A percentile compares a stretch with the other conserved stretches of the same genome.
Conservation (phyloP, 805 yeast genomes). For the Starmerella davenportii region DNA sequence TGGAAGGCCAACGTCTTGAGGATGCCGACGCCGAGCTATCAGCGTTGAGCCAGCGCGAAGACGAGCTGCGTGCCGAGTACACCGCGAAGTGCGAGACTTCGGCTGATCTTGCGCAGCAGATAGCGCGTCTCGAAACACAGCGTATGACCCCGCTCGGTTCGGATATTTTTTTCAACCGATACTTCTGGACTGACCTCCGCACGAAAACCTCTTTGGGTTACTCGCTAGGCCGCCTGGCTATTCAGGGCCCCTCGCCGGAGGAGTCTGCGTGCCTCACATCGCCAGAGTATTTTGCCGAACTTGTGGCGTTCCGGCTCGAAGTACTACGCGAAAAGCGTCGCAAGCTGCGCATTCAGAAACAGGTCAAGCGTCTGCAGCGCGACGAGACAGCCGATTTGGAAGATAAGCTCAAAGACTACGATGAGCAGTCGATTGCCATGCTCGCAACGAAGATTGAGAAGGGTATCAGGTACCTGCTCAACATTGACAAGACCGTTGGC, state of each 20-base stretch:
- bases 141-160: conserved; percentile 59
- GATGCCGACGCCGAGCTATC: background rate
- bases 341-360: background rate
- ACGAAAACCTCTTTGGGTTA: conserved; percentile 27
- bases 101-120: conserved; percentile 37
- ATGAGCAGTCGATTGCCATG: background rate
- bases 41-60: conserved; percentile 10
- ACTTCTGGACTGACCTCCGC: conserved; percentile 87
- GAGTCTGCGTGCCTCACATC: conserved; percentile 25
- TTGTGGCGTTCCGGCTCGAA: conserved; percentile 6
- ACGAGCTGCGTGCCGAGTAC: conserved; percentile 17
- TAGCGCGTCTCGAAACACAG: conserved; percentile 44
- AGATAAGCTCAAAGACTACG: background rate
- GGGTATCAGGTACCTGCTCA: background rate
- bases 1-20: background rate
- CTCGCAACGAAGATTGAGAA: background rate
- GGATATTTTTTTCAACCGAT: conserved; percentile 68
- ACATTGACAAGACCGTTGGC: background rate
- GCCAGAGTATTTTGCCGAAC: conserved; percentile 13
- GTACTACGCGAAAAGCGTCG: background rate
- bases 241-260: conserved; percentile 67
- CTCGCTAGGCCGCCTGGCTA: conserved; percentile 70
- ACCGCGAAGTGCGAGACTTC: conserved; percentile 34
- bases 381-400: background rate
- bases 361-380: background rate